These are phyloP conservation scores for Oemleria cerasiformis DNA, from an alignment of 306 rosid species.

Conservation along the genomic window DNA sequence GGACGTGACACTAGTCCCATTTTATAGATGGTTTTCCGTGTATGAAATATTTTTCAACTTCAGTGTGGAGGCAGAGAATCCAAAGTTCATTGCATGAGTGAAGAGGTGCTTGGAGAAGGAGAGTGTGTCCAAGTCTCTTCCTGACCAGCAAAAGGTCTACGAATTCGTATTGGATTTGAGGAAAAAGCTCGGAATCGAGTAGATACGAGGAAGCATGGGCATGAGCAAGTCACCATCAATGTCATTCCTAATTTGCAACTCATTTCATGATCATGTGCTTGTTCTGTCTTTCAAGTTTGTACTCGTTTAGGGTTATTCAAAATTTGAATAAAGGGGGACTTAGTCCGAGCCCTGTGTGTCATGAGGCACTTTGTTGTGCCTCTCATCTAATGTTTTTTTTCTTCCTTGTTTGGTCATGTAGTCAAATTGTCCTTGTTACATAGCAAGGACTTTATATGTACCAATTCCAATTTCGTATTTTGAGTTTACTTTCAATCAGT, in stretches of 20 bases:
- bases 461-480: too few relatives aligned
- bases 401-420: not conserved
- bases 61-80: constrained; percentile 18
- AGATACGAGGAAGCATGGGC: not conserved
- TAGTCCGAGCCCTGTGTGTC: too few relatives aligned
- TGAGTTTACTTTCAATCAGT: too few relatives aligned
- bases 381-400: not conserved
- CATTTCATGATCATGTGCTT: not conserved
- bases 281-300: not conserved
- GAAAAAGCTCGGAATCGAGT: not conserved
- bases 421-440: not conserved
- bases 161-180: not conserved
- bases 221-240: too few relatives aligned
- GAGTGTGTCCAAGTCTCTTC: constrained; percentile 24
- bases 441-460: too few relatives aligned
- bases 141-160: constrained; percentile 3
- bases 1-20: constrained; percentile 27
- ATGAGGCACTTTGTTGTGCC: not conserved
- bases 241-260: not conserved
- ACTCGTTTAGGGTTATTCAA: too few relatives aligned
- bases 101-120: constrained; percentile 27
- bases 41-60: constrained; percentile 12
- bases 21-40: constrained; percentile 3
- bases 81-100: constrained; percentile 25
- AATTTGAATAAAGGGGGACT: too few relatives aligned